These are phyloP conservation scores for Byssochlamys sp. DNA, from an alignment of 2,329 filamentous ascomycete species.

Conservation along the genomic window DNA sequence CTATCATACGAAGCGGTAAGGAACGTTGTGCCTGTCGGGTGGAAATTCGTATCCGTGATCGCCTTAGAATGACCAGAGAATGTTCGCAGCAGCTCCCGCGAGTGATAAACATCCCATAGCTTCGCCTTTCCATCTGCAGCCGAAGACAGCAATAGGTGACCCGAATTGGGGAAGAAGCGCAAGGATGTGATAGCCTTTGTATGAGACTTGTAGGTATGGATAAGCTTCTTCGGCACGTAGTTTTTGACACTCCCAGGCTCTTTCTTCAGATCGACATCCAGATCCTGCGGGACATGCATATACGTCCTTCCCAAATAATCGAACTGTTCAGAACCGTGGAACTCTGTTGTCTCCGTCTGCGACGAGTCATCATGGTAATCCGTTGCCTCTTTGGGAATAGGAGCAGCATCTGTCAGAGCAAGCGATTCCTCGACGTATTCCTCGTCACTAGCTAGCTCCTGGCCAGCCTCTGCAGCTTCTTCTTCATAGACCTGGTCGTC, in stretches of 20 bases:
- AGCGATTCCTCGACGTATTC: conserved; percentile 62
- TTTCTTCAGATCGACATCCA: conserved; percentile 76
- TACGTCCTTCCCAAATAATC: conserved; percentile 95
- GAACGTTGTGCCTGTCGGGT: conserved; percentile 71
- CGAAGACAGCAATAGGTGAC: conserved; percentile 81
- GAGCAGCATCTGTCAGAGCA: conserved; percentile 40
- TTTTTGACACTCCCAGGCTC: conserved; percentile 73
- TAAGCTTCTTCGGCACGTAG: conserved; percentile 85
- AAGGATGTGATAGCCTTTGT: conserved; percentile 77
- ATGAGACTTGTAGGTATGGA: conserved; percentile 81
- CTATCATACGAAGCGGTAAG: conserved; percentile 87
- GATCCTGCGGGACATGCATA: conserved; percentile 90
- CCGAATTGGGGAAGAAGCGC: conserved; percentile 78
- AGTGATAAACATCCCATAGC: conserved; percentile 89
- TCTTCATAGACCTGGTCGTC: conserved; percentile 64
- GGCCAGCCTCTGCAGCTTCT: conserved; percentile 56
- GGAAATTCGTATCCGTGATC: conserved; percentile 82
- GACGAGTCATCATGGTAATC: conserved; percentile 47
- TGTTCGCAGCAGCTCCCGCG: conserved; percentile 78
- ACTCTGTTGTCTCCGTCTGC: conserved; percentile 70
- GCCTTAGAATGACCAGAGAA: conserved; percentile 85
- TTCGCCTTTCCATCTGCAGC: conserved; percentile 84
- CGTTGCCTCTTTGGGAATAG: conserved; percentile 43
- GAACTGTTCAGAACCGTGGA: conserved; percentile 71
- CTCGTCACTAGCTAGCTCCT: conserved; percentile 65